phyloP scores from a whole-genome alignment of 2,329 filamentous ascomycete genomes.

The Colletotrichum sp. region DNA sequence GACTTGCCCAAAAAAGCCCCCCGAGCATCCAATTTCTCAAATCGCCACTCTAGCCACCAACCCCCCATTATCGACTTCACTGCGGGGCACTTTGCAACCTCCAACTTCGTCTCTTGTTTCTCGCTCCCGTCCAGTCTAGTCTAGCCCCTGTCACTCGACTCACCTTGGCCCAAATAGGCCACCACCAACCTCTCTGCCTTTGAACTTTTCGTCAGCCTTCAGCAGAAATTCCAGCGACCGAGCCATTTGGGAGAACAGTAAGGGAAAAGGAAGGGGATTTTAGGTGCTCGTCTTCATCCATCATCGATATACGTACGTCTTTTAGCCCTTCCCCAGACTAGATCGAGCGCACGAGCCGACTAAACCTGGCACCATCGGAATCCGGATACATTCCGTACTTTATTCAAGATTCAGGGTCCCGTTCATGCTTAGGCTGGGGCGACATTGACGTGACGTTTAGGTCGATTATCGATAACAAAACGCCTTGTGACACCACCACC shows the following conservation, averaged over 20 bases:
- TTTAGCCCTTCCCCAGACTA: neutral
- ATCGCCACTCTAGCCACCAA: conserved; percentile 1
- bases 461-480: neutral
- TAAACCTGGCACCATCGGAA: neutral
- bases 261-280: neutral
- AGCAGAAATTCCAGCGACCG: neutral
- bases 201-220: neutral
- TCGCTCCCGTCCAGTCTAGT: neutral
- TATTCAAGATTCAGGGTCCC: neutral
- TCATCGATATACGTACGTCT: neutral
- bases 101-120: conserved; percentile 6
- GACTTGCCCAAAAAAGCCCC: neutral
- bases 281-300: neutral
- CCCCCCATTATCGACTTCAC: neutral
- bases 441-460: conserved; percentile 8
- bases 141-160: neutral
- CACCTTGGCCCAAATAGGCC: neutral
- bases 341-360: neutral
- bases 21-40: neutral
- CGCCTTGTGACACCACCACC: neutral
- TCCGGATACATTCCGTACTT: neutral
- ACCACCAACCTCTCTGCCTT: neutral
- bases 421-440: conserved; percentile 11
- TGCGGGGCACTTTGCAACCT: conserved; percentile 15
- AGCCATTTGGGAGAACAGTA: neutral